Base-by-base conservation (phyloP, 805 yeast species). In the Yarrowia hollandica region DNA sequence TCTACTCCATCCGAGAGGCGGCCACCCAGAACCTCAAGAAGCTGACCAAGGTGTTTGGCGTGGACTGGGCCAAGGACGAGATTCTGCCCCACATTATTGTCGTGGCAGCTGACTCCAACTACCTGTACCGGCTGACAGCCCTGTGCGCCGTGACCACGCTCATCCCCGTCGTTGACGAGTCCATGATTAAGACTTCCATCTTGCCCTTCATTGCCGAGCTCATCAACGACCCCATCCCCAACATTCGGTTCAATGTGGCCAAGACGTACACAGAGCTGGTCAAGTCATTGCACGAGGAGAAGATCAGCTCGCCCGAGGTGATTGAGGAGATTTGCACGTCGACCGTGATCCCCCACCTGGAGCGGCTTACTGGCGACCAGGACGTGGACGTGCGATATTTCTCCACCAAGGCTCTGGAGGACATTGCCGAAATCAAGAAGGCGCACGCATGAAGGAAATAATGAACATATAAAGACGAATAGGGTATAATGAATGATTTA, bases 1-100 rank as follows among this genome's bases (percentile, higher is more conserved):
- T 94, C 35, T 94, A 83, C 74, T 91, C 98, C 5, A 91, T 94
- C 62, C 84, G 99, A 73, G 95, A 90, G 65, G 99, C 99, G 9
- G 98, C 98, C 0, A 96, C 94, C 28, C 76, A 78, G 60, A 94
- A 91, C 72, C 77, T 94, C 65, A 84, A 81, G 65, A 84, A 86
- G 65, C 78, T 94, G 66, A 84, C 97, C 5, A 82, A 80, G 64
- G 90, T 89, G 33, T 94, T 94, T 74, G 99, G 98, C 28, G 84
- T 91, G 33, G 84, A 84, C 34, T 94, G 99, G 99, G 92, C 97
- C 46, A 84, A 89, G 70, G 75, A 76, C 41, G 94, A 90, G 69
- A 85, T 94, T 39, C 82, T 94, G 61, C 81, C 86, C 55, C 84
- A 91, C 71, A 81, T 94, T 61, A 76, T 91, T 64, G 77, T 72